Percentiles rank a stretch among this genome's conserved stretches.
Evolutionary conservation across 2,329 filamentous ascomycete genomes (phyloP).

Genomic region (Zarea fungicola): DNA sequence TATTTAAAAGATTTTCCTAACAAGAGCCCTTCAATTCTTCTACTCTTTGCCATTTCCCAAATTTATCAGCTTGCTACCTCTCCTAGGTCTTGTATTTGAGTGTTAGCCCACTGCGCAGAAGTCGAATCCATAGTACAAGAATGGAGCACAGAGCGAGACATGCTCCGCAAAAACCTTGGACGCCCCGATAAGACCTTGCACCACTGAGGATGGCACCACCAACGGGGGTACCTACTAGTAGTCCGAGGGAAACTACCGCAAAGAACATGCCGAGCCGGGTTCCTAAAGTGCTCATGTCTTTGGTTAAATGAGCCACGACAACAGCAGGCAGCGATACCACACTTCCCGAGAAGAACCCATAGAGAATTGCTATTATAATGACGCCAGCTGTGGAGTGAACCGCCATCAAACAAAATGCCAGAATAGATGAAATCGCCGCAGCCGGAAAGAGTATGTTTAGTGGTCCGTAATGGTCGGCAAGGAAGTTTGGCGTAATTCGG

Average conservation of each 20-base stretch:
- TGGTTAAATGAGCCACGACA: conserved; percentile 14
- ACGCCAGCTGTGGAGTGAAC: conserved; percentile 11
- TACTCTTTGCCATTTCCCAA: too few relatives aligned
- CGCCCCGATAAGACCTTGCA: too few relatives aligned
- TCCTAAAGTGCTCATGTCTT: conserved; percentile 12
- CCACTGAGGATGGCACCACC: conserved; percentile 12
- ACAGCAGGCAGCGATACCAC: conserved; percentile 15
- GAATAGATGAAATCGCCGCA: conserved; percentile 9
- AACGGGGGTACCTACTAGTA: conserved; percentile 16
- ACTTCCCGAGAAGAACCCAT: conserved; percentile 17
- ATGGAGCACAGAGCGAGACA: too few relatives aligned
- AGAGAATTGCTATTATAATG: conserved; percentile 12
- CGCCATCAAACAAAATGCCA: conserved; percentile 13
- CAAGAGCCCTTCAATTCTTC: too few relatives aligned
- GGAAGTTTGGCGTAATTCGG: conserved; percentile 16
- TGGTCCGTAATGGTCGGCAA: conserved; percentile 15
- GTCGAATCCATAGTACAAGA: too few relatives aligned
- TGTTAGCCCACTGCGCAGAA: too few relatives aligned
- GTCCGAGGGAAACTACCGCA: conserved; percentile 13
- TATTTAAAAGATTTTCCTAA: too few relatives aligned
- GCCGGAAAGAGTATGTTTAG: conserved; percentile 14
- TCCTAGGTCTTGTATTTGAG: too few relatives aligned
- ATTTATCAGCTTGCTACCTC: too few relatives aligned
- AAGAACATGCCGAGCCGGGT: conserved; percentile 17
- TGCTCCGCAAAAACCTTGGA: too few relatives aligned